Base-by-base conservation (phyloP, 768 basidiomycete species). In the Agrocybe praecox region DNA sequence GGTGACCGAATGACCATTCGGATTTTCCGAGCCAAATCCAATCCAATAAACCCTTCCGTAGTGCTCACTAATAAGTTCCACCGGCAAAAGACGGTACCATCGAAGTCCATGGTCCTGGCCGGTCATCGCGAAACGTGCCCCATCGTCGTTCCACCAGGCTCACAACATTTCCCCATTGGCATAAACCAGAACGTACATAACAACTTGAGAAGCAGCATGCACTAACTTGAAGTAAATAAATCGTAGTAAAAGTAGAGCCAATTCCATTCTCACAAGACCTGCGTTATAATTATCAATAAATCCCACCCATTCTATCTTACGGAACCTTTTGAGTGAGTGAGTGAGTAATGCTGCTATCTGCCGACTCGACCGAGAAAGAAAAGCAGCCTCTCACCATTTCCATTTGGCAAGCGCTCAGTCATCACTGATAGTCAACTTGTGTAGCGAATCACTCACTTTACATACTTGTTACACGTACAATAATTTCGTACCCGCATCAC, bases 121-220 rank as follows among this genome's bases (percentile, higher is more conserved):
- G 36, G 23, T 19, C 19, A 43, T 22, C 34, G 14, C n/a, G 12
- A 52, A 52, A 36, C 51, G 21, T 22, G 46, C 34, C 56, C 50
- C 24, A 45, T 57, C 56, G 40, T 43, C 47, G 43, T 58, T 58
- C 46, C 52, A 53, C 52, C 57, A 50, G 57, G 49, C 52, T 58
- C 52, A 19, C 52, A 54, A 49, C 43, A 44, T 58, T 58, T 21
- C 57, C 32, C 57, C 57, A 58, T 58, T 58, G 48, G 57, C 52
- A 53, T 53, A 24, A 15, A n/a, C n/a, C n/a, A 44, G n/a, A 22
- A 42, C 44, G 29, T 53, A 29, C n/a, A n/a, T n/a, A n/a, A n/a
- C n/a, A n/a, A n/a, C 12, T 15, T 53, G 26, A 14, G 36, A 40
- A 40, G 36, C 36, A 40, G 12, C 12, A 15, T 34, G 15, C 33